Percentiles rank a stretch among this genome's conserved stretches.
Evolutionary conservation across 805 yeast genomes (phyloP).

Genomic region (Torulaspora microellipsoides): DNA sequence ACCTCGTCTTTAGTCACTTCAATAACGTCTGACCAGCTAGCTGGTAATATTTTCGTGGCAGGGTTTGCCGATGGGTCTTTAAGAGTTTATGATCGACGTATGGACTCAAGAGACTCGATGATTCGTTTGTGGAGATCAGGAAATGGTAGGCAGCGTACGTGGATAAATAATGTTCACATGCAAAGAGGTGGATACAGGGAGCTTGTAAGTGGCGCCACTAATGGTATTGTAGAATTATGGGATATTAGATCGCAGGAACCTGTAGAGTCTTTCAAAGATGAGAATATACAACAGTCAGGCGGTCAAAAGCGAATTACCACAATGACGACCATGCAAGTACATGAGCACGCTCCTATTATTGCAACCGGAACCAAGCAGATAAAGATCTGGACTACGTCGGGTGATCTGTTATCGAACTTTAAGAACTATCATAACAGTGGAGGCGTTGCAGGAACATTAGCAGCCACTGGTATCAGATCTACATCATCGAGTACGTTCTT

Average conservation of each 20-base stretch:
- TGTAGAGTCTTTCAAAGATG: conserved; percentile 60
- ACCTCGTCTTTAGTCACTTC: conserved; percentile 85
- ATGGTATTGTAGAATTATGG: conserved; percentile 85
- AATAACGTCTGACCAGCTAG: conserved; percentile 90
- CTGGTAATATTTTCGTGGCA: conserved; percentile 84
- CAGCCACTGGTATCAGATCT: conserved; percentile 32
- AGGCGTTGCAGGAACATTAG: conserved; percentile 32
- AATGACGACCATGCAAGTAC: conserved; percentile 70
- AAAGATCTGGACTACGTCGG: conserved; percentile 81
- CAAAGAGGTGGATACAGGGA: conserved; percentile 96
- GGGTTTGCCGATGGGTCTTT: conserved; percentile 91
- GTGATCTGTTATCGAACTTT: conserved; percentile 63
- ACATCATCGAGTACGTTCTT: conserved; percentile 43
- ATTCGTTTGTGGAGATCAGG: conserved; percentile 72
- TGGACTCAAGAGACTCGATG: conserved; percentile 81
- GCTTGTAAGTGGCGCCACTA: conserved; percentile 74
- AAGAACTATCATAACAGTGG: conserved; percentile 38
- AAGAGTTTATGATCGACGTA: conserved; percentile 84
- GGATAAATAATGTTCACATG: conserved; percentile 81
- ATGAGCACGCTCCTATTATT: conserved; percentile 94
- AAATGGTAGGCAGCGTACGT: conserved; percentile 40
- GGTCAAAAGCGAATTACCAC: conserved; percentile 25
- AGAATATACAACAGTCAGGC: conserved; percentile 35
- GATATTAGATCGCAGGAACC: conserved; percentile 77
- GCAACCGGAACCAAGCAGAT: conserved; percentile 81